Percentiles rank a stretch among this genome's conserved stretches.
These are phyloP conservation scores for Crithidia brevicula DNA, from an alignment of 208 protist genomes.

Conservation along the genomic window DNA sequence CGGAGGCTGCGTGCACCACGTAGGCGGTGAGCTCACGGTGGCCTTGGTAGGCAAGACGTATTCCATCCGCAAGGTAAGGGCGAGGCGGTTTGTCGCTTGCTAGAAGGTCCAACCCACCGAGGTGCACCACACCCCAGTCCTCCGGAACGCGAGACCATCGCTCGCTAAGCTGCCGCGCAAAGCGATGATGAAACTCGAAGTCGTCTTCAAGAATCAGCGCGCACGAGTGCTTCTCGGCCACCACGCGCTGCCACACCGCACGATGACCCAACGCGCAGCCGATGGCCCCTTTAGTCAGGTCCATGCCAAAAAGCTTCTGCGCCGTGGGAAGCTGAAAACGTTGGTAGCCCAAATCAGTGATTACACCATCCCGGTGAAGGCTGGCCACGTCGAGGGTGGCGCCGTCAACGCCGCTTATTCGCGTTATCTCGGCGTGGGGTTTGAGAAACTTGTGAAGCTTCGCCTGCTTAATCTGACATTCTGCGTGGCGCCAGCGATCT, in stretches of 20 bases:
- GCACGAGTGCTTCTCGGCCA: slow-evolving; percentile 32
- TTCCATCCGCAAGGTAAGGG: slow-evolving; percentile 80
- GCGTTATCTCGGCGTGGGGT: slow-evolving; percentile 49
- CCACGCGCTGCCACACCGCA: slow-evolving; percentile 78
- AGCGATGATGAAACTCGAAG: slow-evolving; percentile 85
- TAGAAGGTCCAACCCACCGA: slow-evolving; percentile 90
- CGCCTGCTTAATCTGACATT: slow-evolving; percentile 62
- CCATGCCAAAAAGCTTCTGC: slow-evolving; percentile 93
- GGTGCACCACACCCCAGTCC: slow-evolving; percentile 90
- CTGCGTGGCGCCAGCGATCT: slow-evolving; percentile 80
- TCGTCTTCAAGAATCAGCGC: slow-evolving; percentile 92
- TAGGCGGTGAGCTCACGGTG: slow-evolving; percentile 93
- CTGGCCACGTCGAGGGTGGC: slow-evolving; percentile 52
- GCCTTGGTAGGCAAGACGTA: slow-evolving; percentile 82
- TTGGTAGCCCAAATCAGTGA: slow-evolving; percentile 77
- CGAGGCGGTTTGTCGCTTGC: slow-evolving; percentile 77
- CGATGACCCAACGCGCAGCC: slow-evolving; percentile 89
- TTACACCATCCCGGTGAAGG: slow-evolving; percentile 46
- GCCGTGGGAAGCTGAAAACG: slow-evolving; percentile 74
- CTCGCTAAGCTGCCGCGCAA: slow-evolving; percentile 53
- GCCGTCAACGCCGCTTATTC: slow-evolving; percentile 83
- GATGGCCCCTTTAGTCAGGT: slow-evolving; percentile 88
- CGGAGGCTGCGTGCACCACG: slow-evolving; percentile 71
- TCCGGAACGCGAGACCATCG: slow-evolving; percentile 70
- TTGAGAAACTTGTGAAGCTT: slow-evolving; percentile 60